phyloP scores from a whole-genome alignment of 768 basidiomycete species.

The Pleurotus giganteus region DNA sequence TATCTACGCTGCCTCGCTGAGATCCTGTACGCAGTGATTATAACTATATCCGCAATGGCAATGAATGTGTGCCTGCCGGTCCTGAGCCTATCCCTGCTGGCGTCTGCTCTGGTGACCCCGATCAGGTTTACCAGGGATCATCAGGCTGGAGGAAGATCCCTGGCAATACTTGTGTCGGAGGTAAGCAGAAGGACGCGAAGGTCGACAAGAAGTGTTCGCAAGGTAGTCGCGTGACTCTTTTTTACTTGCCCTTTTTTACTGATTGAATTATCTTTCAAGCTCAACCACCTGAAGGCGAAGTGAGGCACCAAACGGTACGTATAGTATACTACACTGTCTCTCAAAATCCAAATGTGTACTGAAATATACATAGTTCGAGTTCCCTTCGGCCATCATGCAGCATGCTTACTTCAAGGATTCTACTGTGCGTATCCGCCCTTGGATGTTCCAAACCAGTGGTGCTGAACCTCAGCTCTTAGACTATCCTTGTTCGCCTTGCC shows the following conservation, averaged over 20 bases:
- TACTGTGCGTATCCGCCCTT: constrained; percentile 53
- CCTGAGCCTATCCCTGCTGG: constrained; percentile 85
- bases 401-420: constrained; percentile 85
- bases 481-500: constrained; percentile 75
- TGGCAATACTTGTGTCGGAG: constrained; percentile 82
- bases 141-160: constrained; percentile 92
- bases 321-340: not conserved
- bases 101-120: constrained; percentile 53
- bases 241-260: not conserved
- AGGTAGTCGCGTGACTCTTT: constrained; percentile 38
- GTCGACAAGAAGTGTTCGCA: constrained; percentile 75
- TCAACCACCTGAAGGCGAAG: constrained; percentile 74
- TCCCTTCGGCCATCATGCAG: constrained; percentile 64
- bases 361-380: constrained; percentile 51
- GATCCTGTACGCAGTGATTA: constrained; percentile 61
- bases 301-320: constrained; percentile 73
- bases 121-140: constrained; percentile 77
- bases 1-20: not conserved
- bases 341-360: not conserved
- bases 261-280: constrained; percentile 40
- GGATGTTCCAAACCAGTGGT: not conserved
- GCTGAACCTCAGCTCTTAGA: constrained; percentile 36
- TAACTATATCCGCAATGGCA: constrained; percentile 76
- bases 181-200: constrained; percentile 64
- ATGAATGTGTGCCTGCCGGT: constrained; percentile 79